Base-by-base conservation (phyloP, 2,329 filamentous ascomycete species). In the Apiospora malaysiana region DNA sequence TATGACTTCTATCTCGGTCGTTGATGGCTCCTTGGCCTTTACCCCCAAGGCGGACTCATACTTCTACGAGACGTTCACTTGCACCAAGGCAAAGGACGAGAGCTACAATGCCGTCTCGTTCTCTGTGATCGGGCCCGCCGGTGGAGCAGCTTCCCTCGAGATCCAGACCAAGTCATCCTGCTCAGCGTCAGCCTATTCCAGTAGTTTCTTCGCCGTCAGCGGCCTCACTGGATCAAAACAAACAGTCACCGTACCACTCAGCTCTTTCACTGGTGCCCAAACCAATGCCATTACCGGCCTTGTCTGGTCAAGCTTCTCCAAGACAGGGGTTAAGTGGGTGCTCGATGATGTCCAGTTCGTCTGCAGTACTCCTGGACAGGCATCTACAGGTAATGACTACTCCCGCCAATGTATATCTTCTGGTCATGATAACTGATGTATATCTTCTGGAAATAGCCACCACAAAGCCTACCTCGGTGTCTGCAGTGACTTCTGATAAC, bases 31-130 rank as follows among this genome's bases (percentile, higher is more conserved):
- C 42, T 81, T 88, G 27, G 83, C 82, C 9, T 86, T 89, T 78
- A 85, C 82, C n/a, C 84, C 85, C 43, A 85, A 83, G 72, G 47
- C 25, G 21, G 75, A 74, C 37, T 84, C 85, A 16, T 89, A 89
- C 79, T 88, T 87, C 73, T 88, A 88, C 75, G 86, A 87, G 76
- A 85, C 83, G 1, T 84, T 89, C 69, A 74, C 78, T 0, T 89
- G 87, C 78, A 81, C 85, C 74, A 78, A 81, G 49, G 82, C 86
- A 23, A 78, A 78, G 21, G 81, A 79, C 66, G 81, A 85, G 67
- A 82, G 82, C 71, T 88, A 88, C 77, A 83, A 79, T 73, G 83
- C 82, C 3, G 73, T 88, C 65, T 82, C 82, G 40, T 87, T 88
- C 77, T 81, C 79, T 37, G 74, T 87, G 72, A 83, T 86, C 76